Evolutionary conservation across 352 stramenopile genomes (phyloP), one percentile per base, ranked within the genome.

Genomic region (Globisporangium iwayamae): DNA sequence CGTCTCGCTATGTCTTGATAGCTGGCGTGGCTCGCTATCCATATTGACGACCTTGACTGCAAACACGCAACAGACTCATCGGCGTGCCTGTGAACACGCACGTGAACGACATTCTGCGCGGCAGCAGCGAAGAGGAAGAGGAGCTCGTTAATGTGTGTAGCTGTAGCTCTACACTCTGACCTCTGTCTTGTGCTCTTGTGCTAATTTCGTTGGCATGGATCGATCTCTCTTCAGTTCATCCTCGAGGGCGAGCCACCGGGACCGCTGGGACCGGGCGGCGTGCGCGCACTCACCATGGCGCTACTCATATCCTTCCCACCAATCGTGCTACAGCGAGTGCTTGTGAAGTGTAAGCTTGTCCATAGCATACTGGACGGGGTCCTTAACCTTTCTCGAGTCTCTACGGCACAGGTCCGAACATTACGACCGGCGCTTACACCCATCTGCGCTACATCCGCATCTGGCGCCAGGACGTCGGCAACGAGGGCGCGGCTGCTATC

Each of bases 381-480:
- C 76, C 75, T 88, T 92, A 63, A 92, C 71, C 8, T 56, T 51
- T 69, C 22, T 13, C 5, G 59, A 43, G 54, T 66, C 11, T 73
- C 58, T 45, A 93, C 84, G 83, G 81, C 41, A 60, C 75, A 61
- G 83, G 81, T 16, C 85, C 82, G 66, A 76, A 76, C n/a, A 83
- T 87, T 66, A 81, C 67, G 16, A 83, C 71, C 14, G 83, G 82
- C 1, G 74, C 81, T 34, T 94, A 93, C 64, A 72, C 65, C 32
- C 80, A 87, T 22, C 62, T 94, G 14, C 75, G 78, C 10, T 92
- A 85, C 68, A 87, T 93, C 61, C 85, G 83, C 34, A 83, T 94
- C 28, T 94, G 85, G 85, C 88, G 90, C 58, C 83, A 94, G 51
- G 77, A 89, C 54, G 72, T 94, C 54, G 83, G 80, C 4, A 74